Conservation (phyloP, 2,329 filamentous ascomycete genomes). For the Bisporella sp. region DNA sequence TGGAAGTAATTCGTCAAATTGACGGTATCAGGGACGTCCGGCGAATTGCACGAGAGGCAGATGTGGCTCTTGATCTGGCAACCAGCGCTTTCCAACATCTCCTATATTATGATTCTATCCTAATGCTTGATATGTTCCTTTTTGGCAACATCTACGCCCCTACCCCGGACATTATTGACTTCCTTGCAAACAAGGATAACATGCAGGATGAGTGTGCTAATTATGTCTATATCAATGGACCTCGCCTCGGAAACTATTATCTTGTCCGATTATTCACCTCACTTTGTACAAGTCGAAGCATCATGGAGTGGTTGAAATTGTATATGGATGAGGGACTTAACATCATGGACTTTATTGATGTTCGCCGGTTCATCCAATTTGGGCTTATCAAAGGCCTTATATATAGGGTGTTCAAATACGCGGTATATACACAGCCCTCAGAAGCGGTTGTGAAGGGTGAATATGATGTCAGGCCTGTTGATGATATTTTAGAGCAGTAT, state of each 20-base stretch:
- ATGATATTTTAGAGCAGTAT: slow-evolving; percentile 52
- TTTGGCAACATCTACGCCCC: slow-evolving; percentile 88
- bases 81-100: slow-evolving; percentile 83
- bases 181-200: slow-evolving; percentile 65
- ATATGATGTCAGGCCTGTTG: slow-evolving; percentile 17
- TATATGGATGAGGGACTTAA: slow-evolving; percentile 61
- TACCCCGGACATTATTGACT: slow-evolving; percentile 68
- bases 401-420: slow-evolving; percentile 89
- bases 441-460: slow-evolving; percentile 28
- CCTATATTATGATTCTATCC: slow-evolving; percentile 84
- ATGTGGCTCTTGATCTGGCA: slow-evolving; percentile 80
- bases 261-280: slow-evolving; percentile 79
- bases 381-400: slow-evolving; percentile 92
- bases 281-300: slow-evolving; percentile 75
- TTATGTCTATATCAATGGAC: slow-evolving; percentile 52
- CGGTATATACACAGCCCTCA: slow-evolving; percentile 60
- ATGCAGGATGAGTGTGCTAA: slow-evolving; percentile 82
- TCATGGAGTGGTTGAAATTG: slow-evolving; percentile 78
- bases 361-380: slow-evolving; percentile 89
- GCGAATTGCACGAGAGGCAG: slow-evolving; percentile 76
- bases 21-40: slow-evolving; percentile 88
- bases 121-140: slow-evolving; percentile 91
- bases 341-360: slow-evolving; percentile 70
- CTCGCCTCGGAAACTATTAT: slow-evolving; percentile 46
- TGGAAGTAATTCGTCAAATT: slow-evolving; percentile 75